Base-by-base conservation (phyloP, 2,329 filamentous ascomycete genomes). In the Emergomyces orientalis region DNA sequence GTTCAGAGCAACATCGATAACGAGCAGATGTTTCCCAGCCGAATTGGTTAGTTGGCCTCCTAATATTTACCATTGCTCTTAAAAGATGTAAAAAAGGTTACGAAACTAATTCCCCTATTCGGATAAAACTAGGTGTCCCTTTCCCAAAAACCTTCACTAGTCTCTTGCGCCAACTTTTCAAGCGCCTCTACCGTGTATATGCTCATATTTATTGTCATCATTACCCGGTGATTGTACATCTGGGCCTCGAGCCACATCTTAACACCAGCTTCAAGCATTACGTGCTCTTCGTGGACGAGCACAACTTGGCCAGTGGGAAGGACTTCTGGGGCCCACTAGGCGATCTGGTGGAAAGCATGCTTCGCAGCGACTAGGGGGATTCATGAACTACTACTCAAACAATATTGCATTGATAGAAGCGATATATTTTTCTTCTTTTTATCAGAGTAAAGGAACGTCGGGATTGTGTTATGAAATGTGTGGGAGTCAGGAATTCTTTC, bases 181-280 rank as follows among this genome's bases (percentile, higher is more conserved):
- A 99, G 84, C 89, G 94, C 73, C 88, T 99, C 80, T 99, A 97
- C 79, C 89, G 94, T 69, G 93, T 99, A 66, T 99, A 99, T 76
- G 94, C 94, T 52, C 94, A 99, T 79, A 96, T 99, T 71, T 99
- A 99, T 85, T 99, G 95, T 81, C 94, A 99, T 78, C 94, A 99
- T 80, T 99, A 99, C 78, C 92, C 92, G 43, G 92, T 99, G 68
- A 88, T 99, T 69, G 89, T 95, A 64, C 91, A 97, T 74, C 84
- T 99, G 47, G 94, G 94, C 27, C 84, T 99, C 63, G 94, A 99
- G 78, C 92, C 95, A 54, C 94, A 99, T 77, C 84, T 99, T 68
- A 99, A 99, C 79, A 99, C 94, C 17, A 96, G 91, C 78, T 99
- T 99, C 86, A 99, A 99, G 83, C 94, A 99, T 78, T 99, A 97